A percentile compares a stretch with the other conserved stretches of the same genome.
phyloP scores from a whole-genome alignment of 2,329 filamentous ascomycete genomes.

The Fusarium odoratissimum region DNA sequence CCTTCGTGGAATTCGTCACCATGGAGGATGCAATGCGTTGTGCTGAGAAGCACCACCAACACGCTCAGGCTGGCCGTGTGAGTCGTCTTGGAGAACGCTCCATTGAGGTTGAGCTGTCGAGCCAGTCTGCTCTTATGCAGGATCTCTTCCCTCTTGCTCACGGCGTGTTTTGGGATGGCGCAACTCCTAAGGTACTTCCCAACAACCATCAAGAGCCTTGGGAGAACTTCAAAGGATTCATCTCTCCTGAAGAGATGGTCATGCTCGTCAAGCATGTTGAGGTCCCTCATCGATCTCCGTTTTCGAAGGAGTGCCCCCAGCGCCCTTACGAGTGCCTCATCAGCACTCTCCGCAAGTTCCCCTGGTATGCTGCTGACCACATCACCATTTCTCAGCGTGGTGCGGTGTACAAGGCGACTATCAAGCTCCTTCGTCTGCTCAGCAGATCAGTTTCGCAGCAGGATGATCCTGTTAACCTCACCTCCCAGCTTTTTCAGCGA shows the following conservation, averaged over 20 bases:
- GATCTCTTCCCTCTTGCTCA: slow-evolving; percentile 70
- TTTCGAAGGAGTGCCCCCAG: slow-evolving; percentile 70
- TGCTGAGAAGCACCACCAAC: slow-evolving; percentile 60
- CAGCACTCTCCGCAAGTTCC: slow-evolving; percentile 71
- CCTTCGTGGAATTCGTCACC: slow-evolving; percentile 67
- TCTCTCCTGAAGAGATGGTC: slow-evolving; percentile 71
- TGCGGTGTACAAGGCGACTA: slow-evolving; percentile 62
- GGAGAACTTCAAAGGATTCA: slow-evolving; percentile 69
- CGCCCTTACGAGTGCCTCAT: slow-evolving; percentile 74
- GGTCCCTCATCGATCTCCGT: slow-evolving; percentile 69
- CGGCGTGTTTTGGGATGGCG: slow-evolving; percentile 66
- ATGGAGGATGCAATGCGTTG: slow-evolving; percentile 65
- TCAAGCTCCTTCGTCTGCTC: slow-evolving; percentile 62
- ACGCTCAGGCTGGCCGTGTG: slow-evolving; percentile 53
- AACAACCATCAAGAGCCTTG: slow-evolving; percentile 55
- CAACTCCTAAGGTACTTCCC: slow-evolving; percentile 55
- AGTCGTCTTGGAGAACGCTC: slow-evolving; percentile 67
- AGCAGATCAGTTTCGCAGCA: slow-evolving; percentile 54
- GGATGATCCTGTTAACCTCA: slow-evolving; percentile 59
- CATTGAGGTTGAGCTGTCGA: slow-evolving; percentile 67
- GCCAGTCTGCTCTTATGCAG: slow-evolving; percentile 67
- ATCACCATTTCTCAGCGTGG: slow-evolving; percentile 70
- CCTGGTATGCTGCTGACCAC: slow-evolving; percentile 68
- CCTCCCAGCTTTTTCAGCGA: slow-evolving; percentile 63
- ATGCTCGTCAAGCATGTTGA: slow-evolving; percentile 74